phyloP scores from a whole-genome alignment of 169 alveolate species.

The Plasmodium knowlesi region DNA sequence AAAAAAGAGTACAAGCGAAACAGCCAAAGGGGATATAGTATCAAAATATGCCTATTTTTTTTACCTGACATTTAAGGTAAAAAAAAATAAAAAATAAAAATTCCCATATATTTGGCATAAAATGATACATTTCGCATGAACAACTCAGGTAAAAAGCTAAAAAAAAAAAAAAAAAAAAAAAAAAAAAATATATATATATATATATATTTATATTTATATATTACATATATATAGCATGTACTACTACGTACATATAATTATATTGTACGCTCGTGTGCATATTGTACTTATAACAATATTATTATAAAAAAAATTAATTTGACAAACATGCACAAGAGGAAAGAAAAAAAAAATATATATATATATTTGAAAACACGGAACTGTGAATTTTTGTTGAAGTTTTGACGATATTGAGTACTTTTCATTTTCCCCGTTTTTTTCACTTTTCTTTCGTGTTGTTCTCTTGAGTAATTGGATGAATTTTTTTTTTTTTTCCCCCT shows the following conservation, averaged over 20 bases:
- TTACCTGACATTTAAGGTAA: constrained; percentile 1
- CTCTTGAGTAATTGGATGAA: constrained; percentile 12
- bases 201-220: not conserved
- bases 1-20: constrained; percentile 1
- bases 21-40: not conserved
- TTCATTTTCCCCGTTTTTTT: constrained; percentile 3
- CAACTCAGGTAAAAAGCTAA: constrained; percentile 11
- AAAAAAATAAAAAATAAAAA: constrained; percentile 3
- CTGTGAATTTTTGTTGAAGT: constrained; percentile 25
- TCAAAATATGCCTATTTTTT: not conserved
- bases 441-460: constrained; percentile 26
- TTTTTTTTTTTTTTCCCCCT: constrained; percentile 5
- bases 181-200: not conserved
- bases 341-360: not conserved
- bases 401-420: not conserved
- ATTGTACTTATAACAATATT: not conserved
- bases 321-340: not conserved
- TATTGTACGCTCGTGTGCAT: not conserved
- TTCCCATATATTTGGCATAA: not conserved
- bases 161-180: not conserved
- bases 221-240: not conserved
- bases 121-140: constrained; percentile 6
- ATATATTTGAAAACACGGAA: not conserved
- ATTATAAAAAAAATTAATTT: not conserved
- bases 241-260: not conserved